These are phyloP conservation scores for Tephrocybe sp. DNA, from an alignment of 768 basidiomycete species.

Conservation along the genomic window DNA sequence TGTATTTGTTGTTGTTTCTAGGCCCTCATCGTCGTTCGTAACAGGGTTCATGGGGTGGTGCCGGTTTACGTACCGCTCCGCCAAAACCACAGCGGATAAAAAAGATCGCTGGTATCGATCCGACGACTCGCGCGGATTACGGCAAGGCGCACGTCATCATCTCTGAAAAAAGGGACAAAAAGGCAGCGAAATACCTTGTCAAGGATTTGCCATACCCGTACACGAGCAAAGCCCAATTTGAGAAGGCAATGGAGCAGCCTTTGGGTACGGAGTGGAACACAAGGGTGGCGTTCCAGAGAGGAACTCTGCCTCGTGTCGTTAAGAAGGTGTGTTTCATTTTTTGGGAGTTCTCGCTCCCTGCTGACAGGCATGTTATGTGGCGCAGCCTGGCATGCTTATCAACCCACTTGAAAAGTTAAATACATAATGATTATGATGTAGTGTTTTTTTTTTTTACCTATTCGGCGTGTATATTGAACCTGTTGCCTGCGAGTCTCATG, in stretches of 20 bases:
- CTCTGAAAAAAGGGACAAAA: constrained; percentile 93
- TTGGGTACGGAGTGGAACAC: constrained; percentile 95
- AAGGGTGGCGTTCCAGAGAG: constrained; percentile 77
- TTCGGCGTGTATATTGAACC: too few relatives aligned
- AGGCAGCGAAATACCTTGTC: constrained; percentile 85
- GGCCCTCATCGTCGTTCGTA: background rate
- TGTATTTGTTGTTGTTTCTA: background rate
- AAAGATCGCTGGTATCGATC: constrained; percentile 79
- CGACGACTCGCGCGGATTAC: constrained; percentile 79
- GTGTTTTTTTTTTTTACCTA: too few relatives aligned
- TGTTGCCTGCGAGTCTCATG: too few relatives aligned
- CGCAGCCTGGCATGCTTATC: constrained; percentile 15
- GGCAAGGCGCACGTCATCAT: constrained; percentile 89
- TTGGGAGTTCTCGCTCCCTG: background rate
- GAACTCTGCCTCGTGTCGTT: constrained; percentile 80
- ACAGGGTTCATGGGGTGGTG: constrained; percentile 92
- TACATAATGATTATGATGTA: background rate
- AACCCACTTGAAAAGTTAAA: constrained; percentile 16
- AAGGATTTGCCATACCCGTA: constrained; percentile 95
- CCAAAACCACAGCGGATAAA: constrained; percentile 77
- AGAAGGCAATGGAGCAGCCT: constrained; percentile 78
- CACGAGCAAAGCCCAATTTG: constrained; percentile 91
- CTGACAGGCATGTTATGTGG: background rate
- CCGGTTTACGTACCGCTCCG: constrained; percentile 58
- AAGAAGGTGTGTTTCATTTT: constrained; percentile 68